Evolutionary conservation across 768 basidiomycete genomes (phyloP), one percentile per base, ranked within the genome.

Genomic region (Lepiota venenata): DNA sequence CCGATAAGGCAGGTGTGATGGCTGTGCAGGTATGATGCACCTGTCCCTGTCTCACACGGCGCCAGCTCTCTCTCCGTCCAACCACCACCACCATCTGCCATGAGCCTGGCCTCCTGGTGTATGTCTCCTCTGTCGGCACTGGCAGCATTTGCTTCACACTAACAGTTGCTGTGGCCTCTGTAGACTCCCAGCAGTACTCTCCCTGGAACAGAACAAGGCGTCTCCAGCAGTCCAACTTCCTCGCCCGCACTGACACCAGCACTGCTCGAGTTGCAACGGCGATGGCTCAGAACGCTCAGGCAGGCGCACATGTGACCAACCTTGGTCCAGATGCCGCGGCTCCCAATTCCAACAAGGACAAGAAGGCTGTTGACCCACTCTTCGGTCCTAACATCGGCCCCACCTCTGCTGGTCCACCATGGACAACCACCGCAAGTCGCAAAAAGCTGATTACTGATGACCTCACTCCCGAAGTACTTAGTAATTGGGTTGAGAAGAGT

Each of bases 301-400:
- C 63, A 41, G 64, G 66, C 18, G 64, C 22, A 29, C 22, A 15
- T 18, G n/a, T 16, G 8, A 47, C 50, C 32, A 36, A 21, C 27
- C 25, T 40, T 25, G 22, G 22, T 49, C 16, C 32, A 10, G 41
- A 32, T 15, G 18, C 25, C 8, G 10, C 35, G 1, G n/a, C 43
- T 20, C 36, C 42, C 10, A 44, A n/a, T 27, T 15, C 51, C 12
- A 37, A 36, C 43, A 79, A 77, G 62, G 78, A 83, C 43, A 80
- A 80, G 60, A 85, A 83, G 65, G 82, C 83, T 40, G 81, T 83
- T 11, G 90, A 93, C 56, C 87, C 91, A 0, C 80, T 97, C 42
- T 97, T 96, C 69, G 94, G 94, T 0, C 94, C 94, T 8, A 90
- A 87, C 66, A 89, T 97, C 53, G 94, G 94, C 9, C 78, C 87